Evolutionary conservation across 768 basidiomycete genomes (phyloP).

Genomic region (Suillus discolor): DNA sequence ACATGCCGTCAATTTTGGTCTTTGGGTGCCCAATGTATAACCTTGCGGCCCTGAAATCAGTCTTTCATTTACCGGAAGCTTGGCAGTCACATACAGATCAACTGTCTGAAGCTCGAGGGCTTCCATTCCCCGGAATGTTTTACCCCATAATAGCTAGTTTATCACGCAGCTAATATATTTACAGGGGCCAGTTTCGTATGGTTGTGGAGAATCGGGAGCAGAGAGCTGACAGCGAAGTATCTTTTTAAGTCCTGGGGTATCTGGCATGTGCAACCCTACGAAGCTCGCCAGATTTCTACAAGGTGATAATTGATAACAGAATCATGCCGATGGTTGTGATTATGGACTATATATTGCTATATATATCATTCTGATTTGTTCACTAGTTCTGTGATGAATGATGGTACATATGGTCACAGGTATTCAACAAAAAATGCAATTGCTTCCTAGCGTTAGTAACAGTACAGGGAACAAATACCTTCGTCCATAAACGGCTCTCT

Average conservation of each 20-base stretch:
- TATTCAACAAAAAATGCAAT: too few species aligned
- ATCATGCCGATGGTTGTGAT: too few species aligned
- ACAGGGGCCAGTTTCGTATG: conserved; percentile 50
- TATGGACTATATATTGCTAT: too few species aligned
- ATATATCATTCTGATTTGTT: too few species aligned
- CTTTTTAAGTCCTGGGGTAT: conserved; percentile 62
- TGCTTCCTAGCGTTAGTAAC: too few species aligned
- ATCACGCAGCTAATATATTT: background rate
- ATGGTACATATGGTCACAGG: too few species aligned
- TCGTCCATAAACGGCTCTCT: too few species aligned
- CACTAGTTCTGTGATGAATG: too few species aligned
- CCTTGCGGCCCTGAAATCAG: conserved; percentile 54
- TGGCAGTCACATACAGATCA: conserved; percentile 46
- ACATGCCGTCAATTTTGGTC: conserved; percentile 74
- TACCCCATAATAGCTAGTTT: conserved; percentile 2
- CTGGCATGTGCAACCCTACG: conserved; percentile 61
- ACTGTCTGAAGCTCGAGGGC: conserved; percentile 74
- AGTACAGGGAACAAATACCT: too few species aligned
- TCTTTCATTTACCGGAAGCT: background rate
- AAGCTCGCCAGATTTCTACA: conserved; percentile 75
- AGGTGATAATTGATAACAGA: conserved; percentile 36
- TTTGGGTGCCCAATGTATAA: conserved; percentile 82
- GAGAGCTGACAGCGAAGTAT: conserved; percentile 48
- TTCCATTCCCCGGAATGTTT: conserved; percentile 72
- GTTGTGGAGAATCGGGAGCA: conserved; percentile 47